Evolutionary conservation across 768 basidiomycete genomes (phyloP).

Genomic region (Russula earlei): DNA sequence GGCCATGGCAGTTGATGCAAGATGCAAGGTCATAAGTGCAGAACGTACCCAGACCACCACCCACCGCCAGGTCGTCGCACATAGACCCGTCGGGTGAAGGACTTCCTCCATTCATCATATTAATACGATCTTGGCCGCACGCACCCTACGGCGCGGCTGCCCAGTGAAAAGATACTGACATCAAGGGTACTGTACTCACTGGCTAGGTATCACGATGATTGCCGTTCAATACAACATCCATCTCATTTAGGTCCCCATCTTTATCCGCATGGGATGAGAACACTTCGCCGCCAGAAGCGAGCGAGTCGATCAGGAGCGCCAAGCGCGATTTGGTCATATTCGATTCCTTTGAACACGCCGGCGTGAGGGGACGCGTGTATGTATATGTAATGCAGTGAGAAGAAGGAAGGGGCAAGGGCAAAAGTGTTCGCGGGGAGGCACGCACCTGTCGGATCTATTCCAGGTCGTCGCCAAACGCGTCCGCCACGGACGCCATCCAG

Average conservation of each 20-base stretch:
- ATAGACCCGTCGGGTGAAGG: no score
- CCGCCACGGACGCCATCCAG: conserved; percentile 78
- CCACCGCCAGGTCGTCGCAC: no score
- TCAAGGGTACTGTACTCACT: no score
- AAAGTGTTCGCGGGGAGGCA: no score
- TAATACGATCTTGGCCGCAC: no score
- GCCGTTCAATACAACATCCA: conserved; percentile 57
- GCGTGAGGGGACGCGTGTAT: no score
- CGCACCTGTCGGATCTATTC: conserved; percentile 72
- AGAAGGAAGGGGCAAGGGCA: not conserved
- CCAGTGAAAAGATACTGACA: no score
- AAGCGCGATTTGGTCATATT: conserved; percentile 60
- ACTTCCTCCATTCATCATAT: not conserved
- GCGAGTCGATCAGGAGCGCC: conserved; percentile 68
- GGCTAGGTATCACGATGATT: conserved; percentile 1
- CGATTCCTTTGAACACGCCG: conserved; percentile 43
- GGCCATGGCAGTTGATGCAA: no score
- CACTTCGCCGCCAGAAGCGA: conserved; percentile 70
- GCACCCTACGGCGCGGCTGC: not conserved
- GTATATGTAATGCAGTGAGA: no score
- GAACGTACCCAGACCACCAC: no score
- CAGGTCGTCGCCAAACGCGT: conserved; percentile 78
- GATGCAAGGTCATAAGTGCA: no score
- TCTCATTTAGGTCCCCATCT: conserved; percentile 44
- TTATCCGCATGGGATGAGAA: conserved; percentile 34